These are phyloP conservation scores for Hypoxylon crocopeplum DNA, from an alignment of 495 filamentous ascomycete genomes.

Conservation along the genomic window DNA sequence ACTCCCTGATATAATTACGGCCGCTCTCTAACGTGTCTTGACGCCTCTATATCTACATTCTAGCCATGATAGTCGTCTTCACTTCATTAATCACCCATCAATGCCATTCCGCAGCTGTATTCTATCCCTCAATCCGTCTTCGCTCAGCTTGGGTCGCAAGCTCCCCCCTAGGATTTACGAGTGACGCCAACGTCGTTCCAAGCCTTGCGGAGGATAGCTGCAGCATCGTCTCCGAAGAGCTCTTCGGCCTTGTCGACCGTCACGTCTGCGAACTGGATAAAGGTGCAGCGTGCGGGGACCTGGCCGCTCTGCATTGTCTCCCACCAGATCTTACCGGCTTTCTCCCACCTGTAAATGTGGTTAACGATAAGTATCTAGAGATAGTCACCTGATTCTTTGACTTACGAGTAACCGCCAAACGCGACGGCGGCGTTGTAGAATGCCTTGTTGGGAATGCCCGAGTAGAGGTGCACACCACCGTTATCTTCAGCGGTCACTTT, in stretches of 20 bases:
- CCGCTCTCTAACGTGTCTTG: no score
- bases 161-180: constrained; percentile 29
- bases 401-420: constrained; percentile 55
- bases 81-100: no score
- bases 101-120: no score
- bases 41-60: no score
- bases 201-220: constrained; percentile 46
- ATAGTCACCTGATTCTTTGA: no score
- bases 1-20: no score
- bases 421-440: constrained; percentile 54
- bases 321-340: constrained; percentile 60
- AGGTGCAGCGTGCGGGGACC: constrained; percentile 44
- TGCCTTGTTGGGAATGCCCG: constrained; percentile 61
- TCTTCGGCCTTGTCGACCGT: constrained; percentile 49
- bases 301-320: constrained; percentile 51
- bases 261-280: constrained; percentile 52
- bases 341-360: constrained; percentile 51
- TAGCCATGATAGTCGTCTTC: no score
- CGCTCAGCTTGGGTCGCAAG: constrained; percentile 1
- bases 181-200: constrained; percentile 51
- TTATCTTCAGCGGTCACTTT: constrained; percentile 46
- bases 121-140: not conserved
- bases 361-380: constrained; percentile 2
- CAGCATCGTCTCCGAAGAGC: constrained; percentile 45
- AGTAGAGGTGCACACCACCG: constrained; percentile 60